phyloP scores from a whole-genome alignment of 2,329 filamentous ascomycete genomes.

The Ophiostoma montium region DNA sequence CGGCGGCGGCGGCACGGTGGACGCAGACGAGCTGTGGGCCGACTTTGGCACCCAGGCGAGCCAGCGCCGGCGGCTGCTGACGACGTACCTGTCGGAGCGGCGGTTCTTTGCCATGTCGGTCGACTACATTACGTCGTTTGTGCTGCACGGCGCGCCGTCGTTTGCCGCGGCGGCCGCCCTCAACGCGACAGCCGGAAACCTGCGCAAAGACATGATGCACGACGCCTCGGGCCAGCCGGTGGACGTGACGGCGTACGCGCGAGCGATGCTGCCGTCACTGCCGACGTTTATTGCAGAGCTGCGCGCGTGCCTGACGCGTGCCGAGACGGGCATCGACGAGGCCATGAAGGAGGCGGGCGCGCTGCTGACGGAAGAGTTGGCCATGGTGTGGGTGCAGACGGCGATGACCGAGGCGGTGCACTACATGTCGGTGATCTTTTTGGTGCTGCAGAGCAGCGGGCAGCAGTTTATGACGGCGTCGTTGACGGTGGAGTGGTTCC shows the following conservation, averaged over 20 bases:
- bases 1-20: conserved; percentile 22
- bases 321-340: conserved; percentile 33
- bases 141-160: conserved; percentile 22
- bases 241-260: conserved; percentile 6
- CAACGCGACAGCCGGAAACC: not conserved
- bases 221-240: not conserved
- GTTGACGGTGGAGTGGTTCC: conserved; percentile 57
- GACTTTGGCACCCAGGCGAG: conserved; percentile 49
- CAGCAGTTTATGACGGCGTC: conserved; percentile 41
- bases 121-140: conserved; percentile 39
- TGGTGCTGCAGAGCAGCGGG: conserved; percentile 47
- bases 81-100: conserved; percentile 58
- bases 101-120: conserved; percentile 51
- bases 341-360: conserved; percentile 34
- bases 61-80: conserved; percentile 53
- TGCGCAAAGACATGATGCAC: conserved; percentile 7
- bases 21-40: conserved; percentile 39
- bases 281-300: conserved; percentile 34
- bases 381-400: conserved; percentile 45
- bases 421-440: conserved; percentile 58
- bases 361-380: conserved; percentile 36
- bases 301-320: conserved; percentile 32
- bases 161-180: not conserved
- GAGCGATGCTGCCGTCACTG: conserved; percentile 30
- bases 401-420: conserved; percentile 59